A percentile compares a stretch with the other conserved stretches of the same genome.
Evolutionary conservation across 2,329 filamentous ascomycete species (phyloP).

Genomic region (Fusarium penzigii): DNA sequence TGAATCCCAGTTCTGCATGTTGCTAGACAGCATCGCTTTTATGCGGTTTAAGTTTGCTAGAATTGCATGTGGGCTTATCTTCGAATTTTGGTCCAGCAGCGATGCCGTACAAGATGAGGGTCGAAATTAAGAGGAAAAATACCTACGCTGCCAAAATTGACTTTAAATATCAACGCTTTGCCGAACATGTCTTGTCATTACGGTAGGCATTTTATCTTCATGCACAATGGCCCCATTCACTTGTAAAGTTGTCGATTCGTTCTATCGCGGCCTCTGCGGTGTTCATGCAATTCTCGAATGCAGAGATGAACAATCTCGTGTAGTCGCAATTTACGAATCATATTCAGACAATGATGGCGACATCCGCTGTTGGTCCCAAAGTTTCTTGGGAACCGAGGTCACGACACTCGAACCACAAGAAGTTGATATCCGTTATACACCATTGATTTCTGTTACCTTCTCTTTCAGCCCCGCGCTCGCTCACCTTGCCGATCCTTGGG

Average conservation of each 20-base stretch:
- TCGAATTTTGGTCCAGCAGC: no score
- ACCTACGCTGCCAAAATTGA: no score
- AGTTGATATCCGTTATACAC: neutral
- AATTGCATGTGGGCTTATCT: no score
- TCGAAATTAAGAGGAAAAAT: no score
- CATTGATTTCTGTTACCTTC: neutral
- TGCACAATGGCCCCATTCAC: constrained; percentile 3
- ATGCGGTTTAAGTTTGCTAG: no score
- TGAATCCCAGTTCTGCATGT: no score
- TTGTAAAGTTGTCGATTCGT: constrained; percentile 2
- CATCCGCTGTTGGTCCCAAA: constrained; percentile 7
- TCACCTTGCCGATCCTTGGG: neutral
- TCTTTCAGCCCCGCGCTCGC: neutral
- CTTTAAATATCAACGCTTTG: no score
- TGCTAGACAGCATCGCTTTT: no score
- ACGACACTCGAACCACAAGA: neutral
- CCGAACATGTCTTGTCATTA: no score
- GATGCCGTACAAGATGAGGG: no score
- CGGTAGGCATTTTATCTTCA: no score
- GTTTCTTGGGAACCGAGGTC: neutral
- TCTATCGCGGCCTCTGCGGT: neutral
- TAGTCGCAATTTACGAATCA: neutral
- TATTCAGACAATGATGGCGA: constrained; percentile 4
- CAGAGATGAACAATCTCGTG: neutral
- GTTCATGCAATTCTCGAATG: constrained; percentile 8